Percentiles rank a stretch among this genome's conserved stretches.
phyloP scores from a whole-genome alignment of 257 asterid genomes.

The Misopates orontium region DNA sequence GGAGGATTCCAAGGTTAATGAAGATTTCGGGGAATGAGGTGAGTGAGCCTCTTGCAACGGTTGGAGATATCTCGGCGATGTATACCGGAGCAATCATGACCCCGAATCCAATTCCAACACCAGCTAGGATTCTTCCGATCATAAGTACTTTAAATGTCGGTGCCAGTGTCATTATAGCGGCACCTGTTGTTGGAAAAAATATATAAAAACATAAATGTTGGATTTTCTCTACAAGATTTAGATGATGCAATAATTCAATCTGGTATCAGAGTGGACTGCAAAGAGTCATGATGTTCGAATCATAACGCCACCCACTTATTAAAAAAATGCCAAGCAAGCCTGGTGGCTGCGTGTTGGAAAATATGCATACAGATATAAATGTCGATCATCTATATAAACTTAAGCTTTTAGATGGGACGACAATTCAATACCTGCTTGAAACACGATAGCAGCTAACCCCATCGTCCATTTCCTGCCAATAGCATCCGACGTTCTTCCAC shows the following conservation, averaged over 20 bases:
- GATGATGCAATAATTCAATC: too few relatives aligned
- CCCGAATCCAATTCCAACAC: conserved; percentile 66
- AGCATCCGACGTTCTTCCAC: conserved; percentile 64
- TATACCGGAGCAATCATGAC: conserved; percentile 70
- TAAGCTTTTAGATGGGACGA: too few relatives aligned
- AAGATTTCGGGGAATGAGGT: conserved; percentile 71
- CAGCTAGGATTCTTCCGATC: conserved; percentile 56
- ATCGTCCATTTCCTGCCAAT: conserved; percentile 73
- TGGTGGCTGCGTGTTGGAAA: too few relatives aligned
- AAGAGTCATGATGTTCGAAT: too few relatives aligned
- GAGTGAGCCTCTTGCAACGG: conserved; percentile 49
- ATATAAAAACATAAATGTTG: too few relatives aligned
- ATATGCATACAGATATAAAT: too few relatives aligned
- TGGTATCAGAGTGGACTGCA: too few relatives aligned
- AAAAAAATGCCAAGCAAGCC: too few relatives aligned
- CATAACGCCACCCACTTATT: too few relatives aligned
- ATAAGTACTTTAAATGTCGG: conserved; percentile 45
- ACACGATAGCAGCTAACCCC: conserved; percentile 57
- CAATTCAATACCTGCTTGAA: conserved; percentile 31
- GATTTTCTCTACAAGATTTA: too few relatives aligned
- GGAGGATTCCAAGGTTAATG: conserved; percentile 57
- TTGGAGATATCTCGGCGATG: conserved; percentile 68
- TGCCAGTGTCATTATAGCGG: conserved; percentile 59
- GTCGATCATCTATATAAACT: too few relatives aligned
- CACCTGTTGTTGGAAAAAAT: conserved; percentile 33